Conservation (phyloP, 2,329 filamentous ascomycete species). For the Aspergillus sp. region DNA sequence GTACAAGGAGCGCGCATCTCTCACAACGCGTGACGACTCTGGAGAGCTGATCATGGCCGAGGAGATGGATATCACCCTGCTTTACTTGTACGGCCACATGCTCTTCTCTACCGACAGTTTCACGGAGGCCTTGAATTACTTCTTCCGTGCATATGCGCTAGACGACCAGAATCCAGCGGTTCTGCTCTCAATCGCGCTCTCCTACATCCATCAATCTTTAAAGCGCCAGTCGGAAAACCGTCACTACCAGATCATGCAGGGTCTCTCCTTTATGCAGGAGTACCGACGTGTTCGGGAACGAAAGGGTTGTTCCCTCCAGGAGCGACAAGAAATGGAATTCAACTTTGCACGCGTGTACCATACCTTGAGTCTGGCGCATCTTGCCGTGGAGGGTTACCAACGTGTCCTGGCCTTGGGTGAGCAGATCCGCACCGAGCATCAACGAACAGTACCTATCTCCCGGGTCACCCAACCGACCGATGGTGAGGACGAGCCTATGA, state of each 20-base stretch:
- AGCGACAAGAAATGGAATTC: conserved; percentile 74
- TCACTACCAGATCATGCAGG: conserved; percentile 83
- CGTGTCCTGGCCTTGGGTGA: conserved; percentile 52
- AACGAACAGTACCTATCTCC: conserved; percentile 6
- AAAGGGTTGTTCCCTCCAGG: conserved; percentile 39
- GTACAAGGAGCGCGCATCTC: conserved; percentile 42
- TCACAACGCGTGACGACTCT: conserved; percentile 36
- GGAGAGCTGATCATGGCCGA: conserved; percentile 36
- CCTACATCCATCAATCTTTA: conserved; percentile 83
- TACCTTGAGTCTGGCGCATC: conserved; percentile 66
- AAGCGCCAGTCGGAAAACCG: conserved; percentile 89
- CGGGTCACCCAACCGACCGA: conserved; percentile 39
- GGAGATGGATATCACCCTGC: conserved; percentile 71
- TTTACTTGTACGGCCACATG: conserved; percentile 89
- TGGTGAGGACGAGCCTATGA: conserved; percentile 34
- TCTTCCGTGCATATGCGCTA: conserved; percentile 70
- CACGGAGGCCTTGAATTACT: conserved; percentile 81
- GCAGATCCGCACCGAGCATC: conserved; percentile 39
- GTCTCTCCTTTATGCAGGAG: conserved; percentile 72
- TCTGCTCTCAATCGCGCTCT: conserved; percentile 75
- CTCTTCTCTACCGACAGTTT: conserved; percentile 81
- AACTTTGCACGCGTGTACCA: conserved; percentile 77
- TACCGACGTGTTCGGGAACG: conserved; percentile 64
- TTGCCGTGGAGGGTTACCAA: conserved; percentile 72
- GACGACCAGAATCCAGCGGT: conserved; percentile 75